A percentile compares a stretch with the other conserved stretches of the same genome.
Evolutionary conservation across 129 eudicot genomes (phyloP).

Genomic region (Ambrosia artemisiifolia): DNA sequence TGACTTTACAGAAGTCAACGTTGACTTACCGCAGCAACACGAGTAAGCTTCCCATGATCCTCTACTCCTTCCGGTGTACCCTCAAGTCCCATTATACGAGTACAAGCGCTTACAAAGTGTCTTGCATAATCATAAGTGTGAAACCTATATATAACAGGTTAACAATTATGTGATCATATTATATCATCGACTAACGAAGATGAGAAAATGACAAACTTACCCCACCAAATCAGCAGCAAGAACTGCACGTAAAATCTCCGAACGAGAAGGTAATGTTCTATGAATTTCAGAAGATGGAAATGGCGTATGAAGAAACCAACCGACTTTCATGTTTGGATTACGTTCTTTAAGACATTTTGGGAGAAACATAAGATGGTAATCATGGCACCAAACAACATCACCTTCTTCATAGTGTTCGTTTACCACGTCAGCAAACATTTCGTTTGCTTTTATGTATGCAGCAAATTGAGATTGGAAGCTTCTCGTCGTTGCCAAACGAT

Average conservation of each 20-base stretch:
- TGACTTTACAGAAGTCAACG: conserved; percentile 12
- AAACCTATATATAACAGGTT: conserved; percentile 49
- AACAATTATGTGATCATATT: not conserved
- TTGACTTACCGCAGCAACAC: conserved; percentile 84
- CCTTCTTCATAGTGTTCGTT: conserved; percentile 74
- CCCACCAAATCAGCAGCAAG: conserved; percentile 92
- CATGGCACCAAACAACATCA: conserved; percentile 95
- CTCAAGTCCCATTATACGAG: conserved; percentile 94
- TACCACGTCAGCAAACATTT: conserved; percentile 91
- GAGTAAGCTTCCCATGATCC: conserved; percentile 89
- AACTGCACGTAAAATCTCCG: conserved; percentile 70
- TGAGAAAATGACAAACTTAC: conserved; percentile 32
- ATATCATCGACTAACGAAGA: not conserved
- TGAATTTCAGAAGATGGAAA: conserved; percentile 89
- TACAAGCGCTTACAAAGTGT: conserved; percentile 97
- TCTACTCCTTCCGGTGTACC: conserved; percentile 99
- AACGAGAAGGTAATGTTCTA: conserved; percentile 82
- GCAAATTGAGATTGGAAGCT: conserved; percentile 93
- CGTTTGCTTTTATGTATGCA: conserved; percentile 80
- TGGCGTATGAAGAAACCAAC: conserved; percentile 93
- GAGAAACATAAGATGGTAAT: conserved; percentile 90
- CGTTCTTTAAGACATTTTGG: conserved; percentile 68
- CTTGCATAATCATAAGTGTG: conserved; percentile 97
- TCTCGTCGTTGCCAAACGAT: conserved; percentile 84
- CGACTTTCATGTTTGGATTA: conserved; percentile 80